Base-by-base conservation (phyloP, 164 flowering plant species). In the Tetrastigma voinierianum region DNA sequence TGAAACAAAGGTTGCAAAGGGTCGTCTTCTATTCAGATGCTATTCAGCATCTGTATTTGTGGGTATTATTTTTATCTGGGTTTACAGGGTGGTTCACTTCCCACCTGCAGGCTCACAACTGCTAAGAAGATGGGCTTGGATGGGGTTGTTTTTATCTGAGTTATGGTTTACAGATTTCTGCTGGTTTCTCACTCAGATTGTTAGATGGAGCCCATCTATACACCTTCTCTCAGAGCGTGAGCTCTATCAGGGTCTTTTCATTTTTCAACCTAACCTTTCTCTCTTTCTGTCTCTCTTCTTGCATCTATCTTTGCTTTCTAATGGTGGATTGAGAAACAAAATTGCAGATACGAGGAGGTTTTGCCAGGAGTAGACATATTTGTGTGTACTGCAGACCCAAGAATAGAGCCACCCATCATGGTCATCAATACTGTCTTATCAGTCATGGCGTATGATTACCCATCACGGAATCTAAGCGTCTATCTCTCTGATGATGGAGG, bases 381-480 rank as follows among this genome's bases (percentile, higher is more conserved):
- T 10, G 81, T 80, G 56, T 84, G 83, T 74, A 84, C 87, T 0
- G 87, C 85, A 9, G 83, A 84, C 67, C 83, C 80, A 4, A 49
- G 4, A 4, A 66, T 76, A 7, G 85, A 81, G 67, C 85, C 85
- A 51, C 83, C 85, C 18, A 21, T 52, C 1, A 57, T 79, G 63
- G 85, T 78, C 61, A 62, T 81, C 19, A 81, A 76, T 72, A 82
- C 79, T 0, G 80, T 75, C 13, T 68, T 83, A n/a, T 80, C 82
- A 0, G 66, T 78, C 21, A 77, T 83, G 82, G 82, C 82, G 4
- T 82, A 78, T 23, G 76, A 74, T 17, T 82, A 78, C 55, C 86
- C 83, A 7, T 51, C 81, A 0, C 72, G 79, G 47, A 83, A 81
- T 67, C 58, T 81, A 23, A 61, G 62, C 17, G 80, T 83, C 19